Evolutionary conservation across 345 rosid species (phyloP), one percentile per base, ranked within the genome.

Genomic region (Camelina hispida): DNA sequence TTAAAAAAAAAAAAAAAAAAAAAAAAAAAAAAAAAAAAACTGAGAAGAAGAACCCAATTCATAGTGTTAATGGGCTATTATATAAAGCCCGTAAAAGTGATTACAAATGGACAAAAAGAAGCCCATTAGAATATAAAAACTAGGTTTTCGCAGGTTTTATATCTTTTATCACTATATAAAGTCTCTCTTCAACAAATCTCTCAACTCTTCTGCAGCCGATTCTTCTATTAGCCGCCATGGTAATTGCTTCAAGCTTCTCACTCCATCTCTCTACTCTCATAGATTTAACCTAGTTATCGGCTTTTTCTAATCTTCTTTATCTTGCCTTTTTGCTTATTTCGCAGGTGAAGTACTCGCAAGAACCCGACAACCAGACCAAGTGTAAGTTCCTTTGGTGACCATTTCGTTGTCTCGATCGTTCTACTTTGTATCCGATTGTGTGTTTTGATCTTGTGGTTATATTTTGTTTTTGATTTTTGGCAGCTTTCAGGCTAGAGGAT

Each of bases 401-500:
- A 22, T 57, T 18, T 44, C 50, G 17, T 61, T 61, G 5, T 16
- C 17, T 15, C 37, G 37, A 34, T 34, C 37, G 37, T 34, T 34
- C 9, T 34, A 2, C 37, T 34, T 8, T 34, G 37, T 34, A 6
- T 34, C 9, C 37, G 37, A 34, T 34, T 34, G 1, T 34, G 2
- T 34, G 37, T 34, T 7, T 7, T 23, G 10, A 68, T 47, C 1
- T 7, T 47, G 4, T 37, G 54, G 17, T 9, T 5, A 28, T 54
- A 1, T 55, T 23, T 20, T 2, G 1, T 61, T 66, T 61, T 66
- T 32, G 16, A 8, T n/a, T 75, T 9, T 76, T 81, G 77, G 77
- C 83, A 95, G 99, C 98, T 44, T 93, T 98, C 88, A 92, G 89
- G 93, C 99, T 2, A 88, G 97, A 74, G 99, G 97, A 37, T 85